Conservation (phyloP, 768 basidiomycete species). For the Kwoniella sp. region DNA sequence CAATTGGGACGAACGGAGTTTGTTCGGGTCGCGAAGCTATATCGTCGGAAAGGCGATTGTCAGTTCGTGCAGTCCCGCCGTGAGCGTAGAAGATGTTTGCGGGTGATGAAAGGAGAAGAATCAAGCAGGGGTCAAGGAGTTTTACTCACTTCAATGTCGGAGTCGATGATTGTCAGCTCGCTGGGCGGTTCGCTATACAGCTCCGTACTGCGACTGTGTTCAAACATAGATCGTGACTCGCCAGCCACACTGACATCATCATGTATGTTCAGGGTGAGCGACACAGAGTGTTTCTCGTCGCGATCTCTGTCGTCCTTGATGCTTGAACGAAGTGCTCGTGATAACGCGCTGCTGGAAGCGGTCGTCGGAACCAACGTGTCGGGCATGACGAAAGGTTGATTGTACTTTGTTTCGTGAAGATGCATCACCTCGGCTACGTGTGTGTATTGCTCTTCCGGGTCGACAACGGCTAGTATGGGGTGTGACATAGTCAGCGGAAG, state of each 20-base stretch:
- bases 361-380: not conserved
- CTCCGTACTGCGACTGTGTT: constrained; percentile 15
- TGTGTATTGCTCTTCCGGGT: constrained; percentile 37
- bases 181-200: constrained; percentile 31
- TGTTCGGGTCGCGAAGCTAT: constrained; percentile 44
- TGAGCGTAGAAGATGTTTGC: not conserved
- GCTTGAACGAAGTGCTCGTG: too few species aligned
- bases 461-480: constrained; percentile 39
- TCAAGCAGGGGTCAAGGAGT: too few species aligned
- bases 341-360: not conserved
- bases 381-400: constrained; percentile 32
- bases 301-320: too few species aligned
- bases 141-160: constrained; percentile 27
- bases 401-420: constrained; percentile 37
- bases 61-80: not conserved
- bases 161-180: constrained; percentile 25
- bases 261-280: not conserved
- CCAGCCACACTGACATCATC: not conserved
- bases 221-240: not conserved
- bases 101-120: not conserved
- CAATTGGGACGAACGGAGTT: constrained; percentile 37
- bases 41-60: not conserved
- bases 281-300: not conserved
- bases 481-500: too few species aligned
- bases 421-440: constrained; percentile 25